These are phyloP conservation scores for Dryadomyces sulphureus DNA, from an alignment of 2,329 filamentous ascomycete genomes.

Conservation along the genomic window DNA sequence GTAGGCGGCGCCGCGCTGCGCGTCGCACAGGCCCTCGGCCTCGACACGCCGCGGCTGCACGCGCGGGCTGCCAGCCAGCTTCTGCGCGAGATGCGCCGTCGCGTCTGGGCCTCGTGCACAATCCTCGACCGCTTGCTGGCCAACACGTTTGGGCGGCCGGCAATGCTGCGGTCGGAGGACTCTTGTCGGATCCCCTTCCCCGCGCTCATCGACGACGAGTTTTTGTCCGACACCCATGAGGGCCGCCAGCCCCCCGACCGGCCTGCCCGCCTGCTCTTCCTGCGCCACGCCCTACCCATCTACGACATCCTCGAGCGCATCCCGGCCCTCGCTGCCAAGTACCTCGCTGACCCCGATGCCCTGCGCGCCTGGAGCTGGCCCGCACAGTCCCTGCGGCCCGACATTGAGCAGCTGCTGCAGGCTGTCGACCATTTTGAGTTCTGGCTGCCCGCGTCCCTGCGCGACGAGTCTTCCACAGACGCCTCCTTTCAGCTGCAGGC, in stretches of 20 bases:
- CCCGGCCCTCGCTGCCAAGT: too few relatives aligned
- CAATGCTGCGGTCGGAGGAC: constrained; percentile 10
- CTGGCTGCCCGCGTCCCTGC: neutral
- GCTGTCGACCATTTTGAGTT: neutral
- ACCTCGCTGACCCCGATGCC: neutral
- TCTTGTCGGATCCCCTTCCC: constrained; percentile 9
- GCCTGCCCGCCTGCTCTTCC: too few relatives aligned
- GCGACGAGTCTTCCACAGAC: neutral
- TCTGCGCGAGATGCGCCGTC: constrained; percentile 13
- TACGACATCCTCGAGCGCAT: too few relatives aligned
- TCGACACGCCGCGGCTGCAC: constrained; percentile 10
- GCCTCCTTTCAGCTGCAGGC: neutral
- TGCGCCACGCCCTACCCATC: too few relatives aligned
- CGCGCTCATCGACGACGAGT: constrained; percentile 17
- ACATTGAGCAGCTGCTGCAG: neutral
- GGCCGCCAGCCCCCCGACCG: constrained; percentile 11
- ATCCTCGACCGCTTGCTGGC: constrained; percentile 10
- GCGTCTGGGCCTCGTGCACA: too few relatives aligned
- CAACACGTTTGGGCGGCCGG: constrained; percentile 16
- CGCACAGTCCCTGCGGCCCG: neutral
- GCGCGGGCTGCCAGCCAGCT: constrained; percentile 10
- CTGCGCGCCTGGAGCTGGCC: neutral
- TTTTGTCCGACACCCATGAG: constrained; percentile 11
- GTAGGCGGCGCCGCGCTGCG: constrained; percentile 16
- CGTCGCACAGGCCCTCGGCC: constrained; percentile 15